Evolutionary conservation across 495 filamentous ascomycete genomes (phyloP).

Genomic region (Amniculicola lignicola): DNA sequence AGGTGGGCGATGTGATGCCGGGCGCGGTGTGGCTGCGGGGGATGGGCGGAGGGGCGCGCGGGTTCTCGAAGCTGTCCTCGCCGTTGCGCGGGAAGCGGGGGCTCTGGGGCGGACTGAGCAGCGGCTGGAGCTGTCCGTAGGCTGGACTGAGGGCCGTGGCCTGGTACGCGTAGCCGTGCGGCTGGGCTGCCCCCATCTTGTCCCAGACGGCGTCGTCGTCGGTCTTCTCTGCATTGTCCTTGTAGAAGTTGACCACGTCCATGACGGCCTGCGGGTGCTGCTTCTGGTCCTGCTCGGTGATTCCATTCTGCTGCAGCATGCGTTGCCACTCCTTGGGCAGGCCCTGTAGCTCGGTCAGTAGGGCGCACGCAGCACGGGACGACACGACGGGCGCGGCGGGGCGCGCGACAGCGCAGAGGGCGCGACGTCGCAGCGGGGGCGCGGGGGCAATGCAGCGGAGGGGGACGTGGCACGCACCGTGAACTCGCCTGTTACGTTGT

Average conservation of each 20-base stretch:
- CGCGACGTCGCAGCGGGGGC: not conserved
- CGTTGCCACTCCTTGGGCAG: conserved; percentile 98
- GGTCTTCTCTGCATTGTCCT: conserved; percentile 79
- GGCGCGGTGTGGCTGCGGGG: conserved; percentile 55
- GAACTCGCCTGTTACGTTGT: conserved; percentile 94
- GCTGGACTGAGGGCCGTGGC: conserved; percentile 41
- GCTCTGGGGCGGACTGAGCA: conserved; percentile 80
- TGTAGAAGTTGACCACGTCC: conserved; percentile 94
- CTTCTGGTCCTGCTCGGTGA: conserved; percentile 92
- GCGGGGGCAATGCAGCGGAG: conserved; percentile 1
- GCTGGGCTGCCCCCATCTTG: conserved; percentile 82
- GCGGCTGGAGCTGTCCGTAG: conserved; percentile 56
- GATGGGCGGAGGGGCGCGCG: conserved; percentile 86
- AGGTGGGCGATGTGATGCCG: conserved; percentile 42
- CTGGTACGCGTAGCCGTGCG: conserved; percentile 50
- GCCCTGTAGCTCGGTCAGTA: conserved; percentile 54
- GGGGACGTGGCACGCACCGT: conserved; percentile 61
- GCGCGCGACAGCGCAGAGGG: not conserved
- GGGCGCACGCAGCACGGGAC: not conserved
- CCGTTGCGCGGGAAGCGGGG: conserved; percentile 89
- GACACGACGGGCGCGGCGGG: not conserved
- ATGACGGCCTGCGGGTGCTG: conserved; percentile 91
- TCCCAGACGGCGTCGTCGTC: conserved; percentile 86
- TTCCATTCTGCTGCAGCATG: conserved; percentile 90
- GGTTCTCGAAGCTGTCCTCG: conserved; percentile 95